These are phyloP conservation scores for Pulveroboletus sp. DNA, from an alignment of 768 basidiomycete species.

Conservation along the genomic window DNA sequence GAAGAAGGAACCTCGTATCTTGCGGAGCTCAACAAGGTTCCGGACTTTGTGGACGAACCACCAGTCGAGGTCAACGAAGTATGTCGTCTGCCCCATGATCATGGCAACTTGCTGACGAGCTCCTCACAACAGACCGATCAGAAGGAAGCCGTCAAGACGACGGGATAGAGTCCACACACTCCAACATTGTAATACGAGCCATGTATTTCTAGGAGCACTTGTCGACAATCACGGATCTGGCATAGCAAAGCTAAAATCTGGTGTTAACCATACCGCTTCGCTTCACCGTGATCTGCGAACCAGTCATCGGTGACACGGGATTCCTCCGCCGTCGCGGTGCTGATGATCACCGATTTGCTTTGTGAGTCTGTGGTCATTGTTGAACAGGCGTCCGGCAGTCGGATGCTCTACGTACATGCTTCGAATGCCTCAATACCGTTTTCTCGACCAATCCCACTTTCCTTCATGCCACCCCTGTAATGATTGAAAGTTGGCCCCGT, in stretches of 20 bases:
- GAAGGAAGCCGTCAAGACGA: conserved; percentile 57
- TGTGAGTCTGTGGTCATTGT: conserved; percentile 59
- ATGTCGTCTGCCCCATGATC: conserved; percentile 13
- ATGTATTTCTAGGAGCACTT: conserved; percentile 15
- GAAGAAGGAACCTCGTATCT: conserved; percentile 90
- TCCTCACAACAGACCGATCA: conserved; percentile 35
- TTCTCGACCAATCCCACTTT: conserved; percentile 83
- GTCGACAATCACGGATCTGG: background rate
- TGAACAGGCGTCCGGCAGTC: too few relatives aligned
- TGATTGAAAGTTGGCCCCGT: conserved; percentile 4
- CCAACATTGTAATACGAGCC: conserved; percentile 4
- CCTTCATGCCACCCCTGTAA: conserved; percentile 85
- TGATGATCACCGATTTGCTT: conserved; percentile 77
- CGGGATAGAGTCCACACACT: conserved; percentile 26
- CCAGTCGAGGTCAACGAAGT: conserved; percentile 71
- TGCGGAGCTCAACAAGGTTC: conserved; percentile 76
- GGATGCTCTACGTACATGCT: conserved; percentile 66
- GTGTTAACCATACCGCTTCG: conserved; percentile 61
- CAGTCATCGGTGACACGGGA: conserved; percentile 66
- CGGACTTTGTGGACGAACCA: conserved; percentile 89
- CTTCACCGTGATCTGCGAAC: conserved; percentile 58
- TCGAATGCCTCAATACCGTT: conserved; percentile 81
- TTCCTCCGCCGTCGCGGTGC: conserved; percentile 61
- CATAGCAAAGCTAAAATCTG: background rate
- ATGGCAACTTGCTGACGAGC: background rate